Base-by-base conservation (phyloP, 768 basidiomycete genomes). In the Suillus sp. region DNA sequence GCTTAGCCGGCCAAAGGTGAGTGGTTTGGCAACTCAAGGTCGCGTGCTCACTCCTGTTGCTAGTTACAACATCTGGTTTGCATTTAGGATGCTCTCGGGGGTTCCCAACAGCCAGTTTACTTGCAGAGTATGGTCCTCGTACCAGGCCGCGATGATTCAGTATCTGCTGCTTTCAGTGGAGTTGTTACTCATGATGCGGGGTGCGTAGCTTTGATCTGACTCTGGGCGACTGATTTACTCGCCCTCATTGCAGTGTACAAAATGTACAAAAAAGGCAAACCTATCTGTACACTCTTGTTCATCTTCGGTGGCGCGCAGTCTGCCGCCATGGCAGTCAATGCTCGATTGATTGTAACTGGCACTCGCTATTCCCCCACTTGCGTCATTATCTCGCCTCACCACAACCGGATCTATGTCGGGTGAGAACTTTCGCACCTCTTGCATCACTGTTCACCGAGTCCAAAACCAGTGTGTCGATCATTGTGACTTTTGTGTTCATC, bases 21-120 rank as follows among this genome's bases (percentile, higher is more conserved):
- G 72, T 45, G 3, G 1, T 38, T 27, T 18, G 1, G 10, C 22
- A 32, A 5, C 20, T 60, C 22, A 42, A 16, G 35, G 27, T 13
- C 22, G 7, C 20, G 10, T 30, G 22, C n/a, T 48, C n/a, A 48
- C 20, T 40, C 3, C 13, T 11, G 47, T 32, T 25, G n/a, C 35
- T 47, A 73, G 72, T 25, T 71, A 63, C 8, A 73, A 68, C 35
- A 48, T 73, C 25, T 63, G 50, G 45, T 73, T 73, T 38, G 48
- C 66, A 2, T 45, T 64, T 14, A 69, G 72, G 16, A 70, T 73
- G 66, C 60, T 59, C 20, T 20, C 61, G 10, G 69, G 64, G 0
- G 22, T 66, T 53, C 9, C 42, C 11, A 62, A 65, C 3, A 35
- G 67, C 0, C 48, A 62, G 8, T 1, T 27, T 2, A 59, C 61